phyloP scores from a whole-genome alignment of 139 green algal species.

The Pseudopediastrum boryanum region DNA sequence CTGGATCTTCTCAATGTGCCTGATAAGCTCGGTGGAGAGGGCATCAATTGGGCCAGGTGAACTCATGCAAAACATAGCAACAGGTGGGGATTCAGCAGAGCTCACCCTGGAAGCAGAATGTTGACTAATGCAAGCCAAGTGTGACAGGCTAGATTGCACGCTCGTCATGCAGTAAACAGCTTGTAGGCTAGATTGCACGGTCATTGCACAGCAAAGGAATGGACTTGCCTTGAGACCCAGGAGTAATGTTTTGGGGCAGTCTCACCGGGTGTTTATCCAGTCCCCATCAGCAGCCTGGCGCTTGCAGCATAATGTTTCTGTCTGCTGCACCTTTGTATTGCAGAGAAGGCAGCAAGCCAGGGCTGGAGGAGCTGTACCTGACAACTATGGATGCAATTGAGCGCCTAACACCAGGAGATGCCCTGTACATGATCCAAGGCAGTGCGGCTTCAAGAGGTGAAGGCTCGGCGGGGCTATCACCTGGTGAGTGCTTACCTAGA shows the following conservation, averaged over 20 bases:
- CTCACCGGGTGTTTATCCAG: too few relatives aligned
- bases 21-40: background rate
- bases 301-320: background rate
- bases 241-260: too few relatives aligned
- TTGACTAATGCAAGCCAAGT: too few relatives aligned
- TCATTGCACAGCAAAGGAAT: too few relatives aligned
- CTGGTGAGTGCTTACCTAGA: background rate
- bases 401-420: slow-evolving; percentile 17
- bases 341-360: slow-evolving; percentile 11
- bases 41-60: slow-evolving; percentile 21
- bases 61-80: background rate
- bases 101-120: too few relatives aligned
- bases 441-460: background rate
- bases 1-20: slow-evolving; percentile 39
- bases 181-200: too few relatives aligned
- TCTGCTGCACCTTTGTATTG: background rate
- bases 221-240: too few relatives aligned
- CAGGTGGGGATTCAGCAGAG: too few relatives aligned
- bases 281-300: background rate
- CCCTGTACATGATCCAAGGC: slow-evolving; percentile 34
- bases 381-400: slow-evolving; percentile 35
- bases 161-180: too few relatives aligned
- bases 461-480: background rate
- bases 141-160: too few relatives aligned
- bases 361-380: slow-evolving; percentile 34